Conservation (phyloP, 257 asterid genomes). For the Solanum boliviense region DNA sequence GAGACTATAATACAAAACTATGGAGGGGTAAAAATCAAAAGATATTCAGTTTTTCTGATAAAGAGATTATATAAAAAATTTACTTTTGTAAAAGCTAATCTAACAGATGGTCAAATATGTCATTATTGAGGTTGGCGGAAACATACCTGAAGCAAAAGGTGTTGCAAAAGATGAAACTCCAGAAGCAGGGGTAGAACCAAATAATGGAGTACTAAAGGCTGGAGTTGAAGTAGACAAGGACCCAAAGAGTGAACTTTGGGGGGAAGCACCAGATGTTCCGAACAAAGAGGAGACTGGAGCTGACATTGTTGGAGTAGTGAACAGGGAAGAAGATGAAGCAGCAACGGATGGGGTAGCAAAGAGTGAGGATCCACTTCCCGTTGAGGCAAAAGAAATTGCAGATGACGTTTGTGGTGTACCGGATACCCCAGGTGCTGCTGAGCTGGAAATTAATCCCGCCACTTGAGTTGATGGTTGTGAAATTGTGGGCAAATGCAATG, state of each 20-base stretch:
- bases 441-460: slow-evolving; percentile 32
- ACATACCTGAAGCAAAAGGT: slow-evolving; percentile 68
- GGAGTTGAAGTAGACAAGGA: slow-evolving; percentile 44
- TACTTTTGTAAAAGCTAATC: background rate
- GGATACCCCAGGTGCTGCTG: slow-evolving; percentile 50
- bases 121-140: background rate
- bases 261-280: slow-evolving; percentile 45
- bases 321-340: slow-evolving; percentile 47
- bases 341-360: slow-evolving; percentile 61
- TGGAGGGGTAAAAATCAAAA: background rate
- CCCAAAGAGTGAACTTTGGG: slow-evolving; percentile 62
- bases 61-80: background rate
- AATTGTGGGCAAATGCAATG: slow-evolving; percentile 67
- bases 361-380: slow-evolving; percentile 58
- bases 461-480: slow-evolving; percentile 50
- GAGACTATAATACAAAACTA: background rate
- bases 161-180: slow-evolving; percentile 49
- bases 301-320: slow-evolving; percentile 62
- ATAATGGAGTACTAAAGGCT: slow-evolving; percentile 42
- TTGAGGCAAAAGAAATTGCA: slow-evolving; percentile 33
- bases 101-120: background rate
- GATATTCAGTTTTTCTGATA: background rate
- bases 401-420: slow-evolving; percentile 30
- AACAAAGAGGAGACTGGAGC: slow-evolving; percentile 47
- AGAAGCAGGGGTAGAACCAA: slow-evolving; percentile 62